These are phyloP conservation scores for Rhypophila decipiens DNA, from an alignment of 495 filamentous ascomycete species.

Conservation along the genomic window DNA sequence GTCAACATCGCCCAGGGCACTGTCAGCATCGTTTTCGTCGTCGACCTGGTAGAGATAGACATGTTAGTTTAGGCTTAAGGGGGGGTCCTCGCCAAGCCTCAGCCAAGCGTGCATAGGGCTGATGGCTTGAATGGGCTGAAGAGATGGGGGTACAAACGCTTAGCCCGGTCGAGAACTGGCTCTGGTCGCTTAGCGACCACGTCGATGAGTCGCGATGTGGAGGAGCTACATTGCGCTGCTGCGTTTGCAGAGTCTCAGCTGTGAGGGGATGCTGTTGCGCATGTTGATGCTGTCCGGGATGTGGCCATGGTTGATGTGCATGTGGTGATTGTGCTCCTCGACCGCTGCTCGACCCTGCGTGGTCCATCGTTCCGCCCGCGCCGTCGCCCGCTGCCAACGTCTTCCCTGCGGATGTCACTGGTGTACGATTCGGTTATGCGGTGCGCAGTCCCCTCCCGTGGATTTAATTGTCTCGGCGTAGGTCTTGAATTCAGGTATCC, in stretches of 20 bases:
- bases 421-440: too few relatives aligned
- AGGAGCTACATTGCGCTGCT: neutral
- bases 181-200: constrained; percentile 3
- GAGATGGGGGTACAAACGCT: neutral
- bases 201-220: constrained; percentile 1
- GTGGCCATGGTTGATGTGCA: too few relatives aligned
- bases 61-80: neutral
- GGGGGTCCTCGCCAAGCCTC: neutral
- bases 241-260: too few relatives aligned
- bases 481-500: too few relatives aligned
- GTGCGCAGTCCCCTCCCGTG: too few relatives aligned
- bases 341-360: neutral
- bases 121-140: too few relatives aligned
- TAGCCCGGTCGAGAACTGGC: constrained; percentile 3
- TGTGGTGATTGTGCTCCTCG: neutral
- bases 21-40: neutral
- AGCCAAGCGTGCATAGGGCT: too few relatives aligned
- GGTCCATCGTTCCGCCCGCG: neutral
- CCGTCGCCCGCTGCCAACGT: too few relatives aligned
- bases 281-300: too few relatives aligned
- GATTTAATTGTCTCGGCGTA: too few relatives aligned
- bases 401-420: too few relatives aligned
- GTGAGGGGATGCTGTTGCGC: too few relatives aligned
- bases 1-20: constrained; percentile 1
- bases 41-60: neutral